phyloP scores from a whole-genome alignment of 2,329 filamentous ascomycete species.

The Ophiocordyceps camponoti-leonardi region DNA sequence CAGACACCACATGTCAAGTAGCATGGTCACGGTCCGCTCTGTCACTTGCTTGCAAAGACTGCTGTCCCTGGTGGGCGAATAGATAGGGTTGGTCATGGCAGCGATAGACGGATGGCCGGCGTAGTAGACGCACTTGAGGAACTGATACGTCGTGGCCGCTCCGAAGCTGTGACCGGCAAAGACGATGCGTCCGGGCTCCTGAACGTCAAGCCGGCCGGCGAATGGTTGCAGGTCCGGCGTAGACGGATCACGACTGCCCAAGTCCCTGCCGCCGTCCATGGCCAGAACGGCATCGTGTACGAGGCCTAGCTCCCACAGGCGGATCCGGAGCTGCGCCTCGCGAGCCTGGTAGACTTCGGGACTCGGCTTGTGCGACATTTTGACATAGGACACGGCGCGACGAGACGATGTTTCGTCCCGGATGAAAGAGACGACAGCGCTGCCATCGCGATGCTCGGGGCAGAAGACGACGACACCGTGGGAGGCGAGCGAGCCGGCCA shows the following conservation, averaged over 20 bases:
- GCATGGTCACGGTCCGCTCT: slow-evolving; percentile 42
- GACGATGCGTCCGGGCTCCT: slow-evolving; percentile 53
- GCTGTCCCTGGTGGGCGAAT: slow-evolving; percentile 36
- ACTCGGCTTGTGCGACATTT: slow-evolving; percentile 43
- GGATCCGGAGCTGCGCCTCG: slow-evolving; percentile 55
- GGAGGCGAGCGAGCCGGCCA: slow-evolving; percentile 62
- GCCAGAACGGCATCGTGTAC: slow-evolving; percentile 50
- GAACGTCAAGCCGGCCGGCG: slow-evolving; percentile 43
- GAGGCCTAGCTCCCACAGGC: slow-evolving; percentile 63
- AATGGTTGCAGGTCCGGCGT: slow-evolving; percentile 39
- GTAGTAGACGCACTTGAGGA: slow-evolving; percentile 67
- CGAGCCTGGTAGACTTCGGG: slow-evolving; percentile 49
- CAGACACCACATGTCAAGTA: slow-evolving; percentile 71
- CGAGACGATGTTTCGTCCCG: slow-evolving; percentile 28
- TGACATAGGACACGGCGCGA: slow-evolving; percentile 27
- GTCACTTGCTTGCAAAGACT: slow-evolving; percentile 50
- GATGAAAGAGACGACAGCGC: slow-evolving; percentile 56
- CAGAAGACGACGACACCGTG: slow-evolving; percentile 69
- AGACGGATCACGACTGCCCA: slow-evolving; percentile 36
- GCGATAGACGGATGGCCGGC: slow-evolving; percentile 27
- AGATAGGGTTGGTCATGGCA: slow-evolving; percentile 39
- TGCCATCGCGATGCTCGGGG: slow-evolving; percentile 71
- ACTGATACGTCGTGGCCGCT: slow-evolving; percentile 54
- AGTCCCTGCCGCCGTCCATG: slow-evolving; percentile 38
- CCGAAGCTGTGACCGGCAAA: slow-evolving; percentile 75